Evolutionary conservation across 2,329 filamentous ascomycete genomes (phyloP).

Genomic region (Fusarium nanum): DNA sequence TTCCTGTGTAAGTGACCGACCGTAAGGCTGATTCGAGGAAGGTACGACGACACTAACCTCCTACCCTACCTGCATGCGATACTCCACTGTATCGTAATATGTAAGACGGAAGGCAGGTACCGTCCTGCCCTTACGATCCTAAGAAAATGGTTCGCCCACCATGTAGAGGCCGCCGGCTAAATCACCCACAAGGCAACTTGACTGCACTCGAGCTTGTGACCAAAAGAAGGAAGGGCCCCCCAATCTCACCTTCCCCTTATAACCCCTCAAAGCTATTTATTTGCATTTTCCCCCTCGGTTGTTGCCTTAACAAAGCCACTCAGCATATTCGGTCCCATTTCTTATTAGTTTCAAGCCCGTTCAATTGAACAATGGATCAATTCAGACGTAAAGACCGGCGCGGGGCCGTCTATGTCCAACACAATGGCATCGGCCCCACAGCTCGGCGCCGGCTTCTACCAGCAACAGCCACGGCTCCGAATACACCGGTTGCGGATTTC

Average conservation of each 20-base stretch:
- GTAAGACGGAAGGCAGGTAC: background rate
- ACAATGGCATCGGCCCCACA: slow-evolving; percentile 31
- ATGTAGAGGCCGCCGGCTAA: slow-evolving; percentile 13
- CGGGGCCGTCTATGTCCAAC: slow-evolving; percentile 15
- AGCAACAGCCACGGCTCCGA: slow-evolving; percentile 15
- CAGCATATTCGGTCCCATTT: background rate
- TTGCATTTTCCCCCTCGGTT: background rate
- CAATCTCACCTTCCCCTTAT: slow-evolving; percentile 19
- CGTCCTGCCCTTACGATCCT: background rate
- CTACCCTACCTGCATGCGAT: background rate
- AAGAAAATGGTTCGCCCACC: slow-evolving; percentile 14
- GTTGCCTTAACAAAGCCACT: slow-evolving; percentile 26
- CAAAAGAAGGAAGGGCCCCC: slow-evolving; percentile 14
- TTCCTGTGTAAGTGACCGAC: background rate
- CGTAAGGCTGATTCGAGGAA: slow-evolving; percentile 3
- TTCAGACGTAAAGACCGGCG: slow-evolving; percentile 16
- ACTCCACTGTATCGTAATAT: background rate
- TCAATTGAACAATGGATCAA: slow-evolving; percentile 13
- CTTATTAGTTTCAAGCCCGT: background rate
- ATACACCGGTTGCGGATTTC: slow-evolving; percentile 1
- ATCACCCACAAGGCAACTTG: slow-evolving; percentile 15
- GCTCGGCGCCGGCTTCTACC: slow-evolving; percentile 18
- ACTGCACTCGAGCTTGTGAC: slow-evolving; percentile 2
- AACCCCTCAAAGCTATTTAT: background rate
- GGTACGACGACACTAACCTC: background rate